Evolutionary conservation across 257 asterid species (phyloP).

Genomic region (Parsonsia alboflavescens): DNA sequence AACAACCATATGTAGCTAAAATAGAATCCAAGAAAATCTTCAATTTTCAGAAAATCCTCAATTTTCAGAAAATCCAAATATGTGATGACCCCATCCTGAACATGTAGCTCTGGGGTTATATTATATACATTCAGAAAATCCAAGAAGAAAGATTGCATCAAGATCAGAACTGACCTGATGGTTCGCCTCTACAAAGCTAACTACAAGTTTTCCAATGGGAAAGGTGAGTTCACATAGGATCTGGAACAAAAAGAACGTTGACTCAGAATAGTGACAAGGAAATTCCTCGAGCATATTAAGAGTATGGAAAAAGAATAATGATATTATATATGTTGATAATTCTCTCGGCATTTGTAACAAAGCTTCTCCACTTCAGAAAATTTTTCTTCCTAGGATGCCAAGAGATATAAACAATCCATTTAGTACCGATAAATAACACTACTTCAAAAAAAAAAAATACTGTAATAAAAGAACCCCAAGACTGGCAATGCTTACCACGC

Average conservation of each 20-base stretch:
- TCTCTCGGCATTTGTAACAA: not conserved
- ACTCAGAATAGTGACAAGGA: not conserved
- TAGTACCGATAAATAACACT: not conserved
- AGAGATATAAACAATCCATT: not conserved
- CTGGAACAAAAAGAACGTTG: constrained; percentile 30
- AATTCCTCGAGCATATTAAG: not conserved
- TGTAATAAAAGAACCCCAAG: constrained; percentile 12
- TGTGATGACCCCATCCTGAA: too few relatives aligned
- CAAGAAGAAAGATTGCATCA: not conserved
- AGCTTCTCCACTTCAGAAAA: not conserved
- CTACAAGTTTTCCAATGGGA: constrained; percentile 54
- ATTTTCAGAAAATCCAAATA: too few relatives aligned
- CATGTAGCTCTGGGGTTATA: not conserved
- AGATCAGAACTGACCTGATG: constrained; percentile 46
- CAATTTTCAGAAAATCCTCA: too few relatives aligned
- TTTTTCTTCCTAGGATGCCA: not conserved
- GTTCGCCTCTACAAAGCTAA: constrained; percentile 52
- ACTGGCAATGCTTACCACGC: constrained; percentile 34
- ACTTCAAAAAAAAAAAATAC: not conserved
- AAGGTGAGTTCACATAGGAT: constrained; percentile 54
- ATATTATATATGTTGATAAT: not conserved
- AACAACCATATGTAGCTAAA: too few relatives aligned
- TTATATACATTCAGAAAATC: not conserved
- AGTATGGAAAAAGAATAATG: not conserved
- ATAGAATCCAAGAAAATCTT: too few relatives aligned